Base-by-base conservation (phyloP, 306 rosid species). In the Casuarina glauca region DNA sequence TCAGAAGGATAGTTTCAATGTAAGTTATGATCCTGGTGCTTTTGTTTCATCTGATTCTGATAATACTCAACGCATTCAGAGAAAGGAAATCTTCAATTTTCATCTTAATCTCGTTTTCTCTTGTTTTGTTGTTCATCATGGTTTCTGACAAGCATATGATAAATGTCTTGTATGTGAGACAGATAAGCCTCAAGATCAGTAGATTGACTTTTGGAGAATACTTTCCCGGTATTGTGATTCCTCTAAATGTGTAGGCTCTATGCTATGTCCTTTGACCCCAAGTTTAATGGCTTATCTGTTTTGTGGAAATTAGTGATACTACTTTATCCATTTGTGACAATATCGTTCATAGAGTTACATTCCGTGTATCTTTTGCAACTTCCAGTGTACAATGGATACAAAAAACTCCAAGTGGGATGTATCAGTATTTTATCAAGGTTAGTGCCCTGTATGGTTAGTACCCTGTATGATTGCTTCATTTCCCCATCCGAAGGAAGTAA, bases 391-490 rank as follows among this genome's bases (percentile, higher is more conserved):
- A 88, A 79, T 93, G 99, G 99, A 85, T 77, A 39, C 99, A 96
- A 79, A 61, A 81, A 77, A 63, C 93, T 38, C 98, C 96, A 48
- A 90, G 86, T 84, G 97, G 93, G 75, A 96, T 91, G 97, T 96
- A 96, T 82, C 98, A 93, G 72, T 96, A 96, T 76, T 96, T 96
- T 85, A 96, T 96, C 84, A 96, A 96, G 99, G 99, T 93, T 73
- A 76, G 91, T 79, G 17, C 46, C 70, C 66, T 42, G 74, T 36
- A 57, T 73, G 42, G n/a, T n/a, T n/a, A 76, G 91, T 79, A 19
- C 46, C 70, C 66, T 42, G 74, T 36, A 57, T 73, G 42, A 36
- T 49, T 81, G 63, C 61, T 8, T 42, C 62, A 16, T 13, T 5
- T 63, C 13, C 69, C 5, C n/a, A 63, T 67, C 44, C 16, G 42